Base-by-base conservation (phyloP, 768 basidiomycete species). In the Lactarius evosmus region DNA sequence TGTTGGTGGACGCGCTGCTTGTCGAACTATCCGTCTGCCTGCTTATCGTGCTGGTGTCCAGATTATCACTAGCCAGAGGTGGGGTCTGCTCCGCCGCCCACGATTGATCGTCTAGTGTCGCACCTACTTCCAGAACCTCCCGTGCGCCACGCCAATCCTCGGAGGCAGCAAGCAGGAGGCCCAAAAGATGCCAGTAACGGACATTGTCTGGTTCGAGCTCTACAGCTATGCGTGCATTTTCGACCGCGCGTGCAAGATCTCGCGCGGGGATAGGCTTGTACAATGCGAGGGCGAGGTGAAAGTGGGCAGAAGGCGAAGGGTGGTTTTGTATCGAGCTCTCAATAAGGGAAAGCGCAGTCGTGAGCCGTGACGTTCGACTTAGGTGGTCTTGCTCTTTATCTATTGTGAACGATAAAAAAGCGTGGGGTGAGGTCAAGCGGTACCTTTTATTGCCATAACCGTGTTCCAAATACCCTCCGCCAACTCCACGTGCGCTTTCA, bases 111-210 rank as follows among this genome's bases (percentile, higher is more conserved):
- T 77, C 80, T 29, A 89, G 71, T 3, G 75, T 83, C 2, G 88
- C 82, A 29, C 91, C 95, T n/a, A 85, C 79, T 58, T 94, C 91
- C 41, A 95, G 74, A 4, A 95, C 85, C 63, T 85, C 85, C 34
- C 77, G 77, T 0, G 95, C 93, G 12, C 87, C 89, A 36, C 75
- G 75, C 91, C 92, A 93, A 67, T 93, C 86, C 66, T 89, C 91
- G 32, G 80, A 77, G 9, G 89, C 87, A 0, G 86, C 85, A n/a
- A 95, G 79, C 12, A 96, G 74, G 5, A 98, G 76, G 0, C 90
- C 93, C 0, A 98, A 80, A 17, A 98, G 82, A 74, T 98, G 96
- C 95, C 95, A 98, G 58, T 90, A 88, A 46, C 91, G 82, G 29
- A 91, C 73, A 63, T 83, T 80, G 34, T 73, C 75, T 0, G 87